A percentile compares a stretch with the other conserved stretches of the same genome.
Conservation (phyloP, 73 alveolate genomes). For the Tetrahymena thermophila region DNA sequence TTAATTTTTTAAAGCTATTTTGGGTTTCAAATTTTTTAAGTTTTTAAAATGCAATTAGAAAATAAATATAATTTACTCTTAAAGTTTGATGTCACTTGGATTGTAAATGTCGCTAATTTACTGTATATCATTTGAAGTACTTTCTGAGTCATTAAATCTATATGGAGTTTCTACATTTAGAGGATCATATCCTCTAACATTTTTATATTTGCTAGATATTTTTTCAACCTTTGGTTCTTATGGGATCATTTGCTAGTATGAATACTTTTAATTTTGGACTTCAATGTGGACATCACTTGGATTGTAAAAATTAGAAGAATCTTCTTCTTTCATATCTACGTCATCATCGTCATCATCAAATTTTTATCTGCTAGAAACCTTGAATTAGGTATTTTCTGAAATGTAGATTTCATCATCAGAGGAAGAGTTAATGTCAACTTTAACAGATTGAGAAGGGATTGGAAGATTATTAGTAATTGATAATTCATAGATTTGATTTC, state of each 20-base stretch:
- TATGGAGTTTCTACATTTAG: neutral
- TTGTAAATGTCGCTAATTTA: neutral
- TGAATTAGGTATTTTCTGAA: neutral
- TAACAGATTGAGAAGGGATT: neutral
- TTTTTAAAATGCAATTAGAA: neutral
- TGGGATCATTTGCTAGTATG: neutral
- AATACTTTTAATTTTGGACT: neutral
- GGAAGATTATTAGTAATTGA: neutral
- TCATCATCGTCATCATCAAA: neutral
- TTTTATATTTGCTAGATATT: neutral
- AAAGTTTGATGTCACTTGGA: neutral
- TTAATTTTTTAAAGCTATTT: too few relatives aligned
- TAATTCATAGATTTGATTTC: neutral
- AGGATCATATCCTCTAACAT: neutral
- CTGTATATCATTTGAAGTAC: neutral
- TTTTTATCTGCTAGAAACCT: neutral
- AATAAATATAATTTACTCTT: neutral
- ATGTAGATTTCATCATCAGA: neutral
- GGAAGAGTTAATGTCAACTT: neutral
- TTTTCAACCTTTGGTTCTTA: neutral
- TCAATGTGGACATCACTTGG: neutral
- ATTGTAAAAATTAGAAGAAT: neutral
- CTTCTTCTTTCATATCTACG: neutral
- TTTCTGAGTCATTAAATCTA: neutral
- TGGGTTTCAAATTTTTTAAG: too few relatives aligned